Conservation (phyloP, 2,329 filamentous ascomycete species). For the Aspergillus novoparasiticus region DNA sequence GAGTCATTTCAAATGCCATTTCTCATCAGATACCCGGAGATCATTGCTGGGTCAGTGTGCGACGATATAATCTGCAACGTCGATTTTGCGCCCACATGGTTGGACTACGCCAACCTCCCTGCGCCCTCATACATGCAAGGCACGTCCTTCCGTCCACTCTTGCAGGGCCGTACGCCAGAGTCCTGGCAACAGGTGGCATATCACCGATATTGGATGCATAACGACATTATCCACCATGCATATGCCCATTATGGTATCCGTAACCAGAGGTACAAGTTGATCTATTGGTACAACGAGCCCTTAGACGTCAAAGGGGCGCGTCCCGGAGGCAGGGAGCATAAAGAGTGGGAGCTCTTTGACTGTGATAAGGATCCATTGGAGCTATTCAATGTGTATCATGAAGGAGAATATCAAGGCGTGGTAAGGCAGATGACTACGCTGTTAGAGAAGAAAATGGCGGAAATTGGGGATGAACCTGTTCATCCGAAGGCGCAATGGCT, state of each 20-base stretch:
- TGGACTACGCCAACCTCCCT: not conserved
- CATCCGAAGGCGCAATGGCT: not conserved
- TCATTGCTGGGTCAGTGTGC: slow-evolving; percentile 34
- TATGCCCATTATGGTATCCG: slow-evolving; percentile 58
- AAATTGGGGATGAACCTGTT: not conserved
- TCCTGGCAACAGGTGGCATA: slow-evolving; percentile 58
- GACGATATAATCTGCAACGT: not conserved
- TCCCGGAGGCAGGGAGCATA: not conserved
- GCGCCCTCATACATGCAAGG: slow-evolving; percentile 54
- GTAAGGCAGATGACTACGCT: not conserved
- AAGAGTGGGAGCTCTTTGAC: not conserved
- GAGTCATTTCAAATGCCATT: slow-evolving; percentile 61
- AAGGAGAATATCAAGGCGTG: not conserved
- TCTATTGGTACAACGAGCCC: slow-evolving; percentile 59
- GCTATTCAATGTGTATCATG: not conserved
- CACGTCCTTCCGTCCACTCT: slow-evolving; percentile 43
- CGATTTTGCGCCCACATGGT: not conserved
- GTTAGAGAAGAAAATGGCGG: not conserved
- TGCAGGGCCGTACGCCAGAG: slow-evolving; percentile 37
- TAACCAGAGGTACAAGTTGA: slow-evolving; percentile 57
- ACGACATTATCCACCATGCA: slow-evolving; percentile 53
- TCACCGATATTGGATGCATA: slow-evolving; percentile 61
- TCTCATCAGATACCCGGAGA: slow-evolving; percentile 52
- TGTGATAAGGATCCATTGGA: not conserved
- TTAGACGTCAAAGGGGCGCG: slow-evolving; percentile 49